Evolutionary conservation across 1,284 basidiomycete genomes (phyloP).

Genomic region (Acaromyces ingoldii): DNA sequence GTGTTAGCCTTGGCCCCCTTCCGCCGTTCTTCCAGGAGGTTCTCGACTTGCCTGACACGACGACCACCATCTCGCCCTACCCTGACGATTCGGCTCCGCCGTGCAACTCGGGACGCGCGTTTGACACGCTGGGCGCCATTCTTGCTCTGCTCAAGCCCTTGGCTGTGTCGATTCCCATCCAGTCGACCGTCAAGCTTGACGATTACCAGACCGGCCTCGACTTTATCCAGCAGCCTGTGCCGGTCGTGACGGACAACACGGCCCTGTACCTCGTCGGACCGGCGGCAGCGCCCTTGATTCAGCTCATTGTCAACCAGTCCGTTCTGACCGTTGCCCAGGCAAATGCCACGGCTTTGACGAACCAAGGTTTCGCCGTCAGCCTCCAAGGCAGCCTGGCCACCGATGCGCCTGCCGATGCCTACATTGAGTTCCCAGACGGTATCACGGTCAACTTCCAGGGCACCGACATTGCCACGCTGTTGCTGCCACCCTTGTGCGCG

Average conservation of each 20-base stretch:
- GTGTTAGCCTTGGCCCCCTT: constrained; percentile 65
- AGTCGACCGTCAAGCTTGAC: constrained; percentile 34
- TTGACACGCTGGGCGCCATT: constrained; percentile 58
- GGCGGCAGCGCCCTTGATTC: constrained; percentile 59
- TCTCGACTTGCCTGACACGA: constrained; percentile 60
- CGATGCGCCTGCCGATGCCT: constrained; percentile 57
- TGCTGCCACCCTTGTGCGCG: constrained; percentile 66
- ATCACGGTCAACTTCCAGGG: constrained; percentile 64
- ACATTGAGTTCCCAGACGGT: constrained; percentile 48
- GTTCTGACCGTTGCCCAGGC: constrained; percentile 61
- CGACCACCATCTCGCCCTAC: constrained; percentile 58
- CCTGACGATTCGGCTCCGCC: constrained; percentile 52
- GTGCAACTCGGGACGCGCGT: constrained; percentile 59
- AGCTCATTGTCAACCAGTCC: constrained; percentile 63
- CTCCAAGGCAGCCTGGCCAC: constrained; percentile 42
- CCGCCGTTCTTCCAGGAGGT: constrained; percentile 61
- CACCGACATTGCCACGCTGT: constrained; percentile 63
- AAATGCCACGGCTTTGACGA: constrained; percentile 60
- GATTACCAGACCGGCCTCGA: constrained; percentile 58
- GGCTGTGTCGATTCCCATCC: constrained; percentile 57
- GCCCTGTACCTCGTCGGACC: constrained; percentile 67
- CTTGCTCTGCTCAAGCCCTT: constrained; percentile 62
- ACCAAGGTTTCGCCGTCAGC: constrained; percentile 49
- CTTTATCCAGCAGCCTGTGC: constrained; percentile 63
- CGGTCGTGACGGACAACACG: constrained; percentile 63